Conservation (phyloP, 2,329 filamentous ascomycete genomes). For the Tolypocladium endophyticum region DNA sequence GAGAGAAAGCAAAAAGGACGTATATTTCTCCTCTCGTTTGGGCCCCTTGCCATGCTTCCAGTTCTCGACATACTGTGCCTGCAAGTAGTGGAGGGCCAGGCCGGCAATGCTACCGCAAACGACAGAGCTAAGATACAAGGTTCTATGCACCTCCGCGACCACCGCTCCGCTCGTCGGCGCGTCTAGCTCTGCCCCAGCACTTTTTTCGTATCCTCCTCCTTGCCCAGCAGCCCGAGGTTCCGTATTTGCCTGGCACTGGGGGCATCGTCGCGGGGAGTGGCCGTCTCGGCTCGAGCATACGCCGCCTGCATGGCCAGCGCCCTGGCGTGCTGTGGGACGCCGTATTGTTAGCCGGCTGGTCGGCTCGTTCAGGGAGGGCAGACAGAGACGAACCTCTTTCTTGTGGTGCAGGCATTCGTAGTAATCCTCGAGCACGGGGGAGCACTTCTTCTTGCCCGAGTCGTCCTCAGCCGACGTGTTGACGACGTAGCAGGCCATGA, state of each 20-base stretch:
- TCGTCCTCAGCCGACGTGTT: constrained; percentile 74
- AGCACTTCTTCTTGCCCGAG: constrained; percentile 79
- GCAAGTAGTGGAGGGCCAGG: background rate
- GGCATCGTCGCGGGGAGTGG: constrained; percentile 67
- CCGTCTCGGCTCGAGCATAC: constrained; percentile 69
- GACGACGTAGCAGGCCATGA: constrained; percentile 95
- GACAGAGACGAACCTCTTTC: constrained; percentile 68
- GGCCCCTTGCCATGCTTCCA: background rate
- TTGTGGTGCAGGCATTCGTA: constrained; percentile 98
- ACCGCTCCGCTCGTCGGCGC: background rate
- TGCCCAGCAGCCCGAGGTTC: constrained; percentile 72
- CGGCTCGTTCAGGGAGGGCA: background rate
- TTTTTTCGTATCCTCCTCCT: constrained; percentile 68
- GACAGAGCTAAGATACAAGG: background rate
- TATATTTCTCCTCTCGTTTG: background rate
- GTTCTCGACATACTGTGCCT: background rate
- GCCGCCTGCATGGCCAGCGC: constrained; percentile 70
- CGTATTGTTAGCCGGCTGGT: background rate
- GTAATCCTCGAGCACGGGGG: constrained; percentile 83
- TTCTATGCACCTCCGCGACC: background rate
- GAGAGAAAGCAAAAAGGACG: background rate
- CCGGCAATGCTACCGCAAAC: background rate
- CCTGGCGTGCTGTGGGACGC: constrained; percentile 56
- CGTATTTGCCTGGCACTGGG: constrained; percentile 80
- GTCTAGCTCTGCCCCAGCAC: constrained; percentile 30